Base-by-base conservation (phyloP, 371 early-diverging fungal species). In the Syncephalastrum monosporum region DNA sequence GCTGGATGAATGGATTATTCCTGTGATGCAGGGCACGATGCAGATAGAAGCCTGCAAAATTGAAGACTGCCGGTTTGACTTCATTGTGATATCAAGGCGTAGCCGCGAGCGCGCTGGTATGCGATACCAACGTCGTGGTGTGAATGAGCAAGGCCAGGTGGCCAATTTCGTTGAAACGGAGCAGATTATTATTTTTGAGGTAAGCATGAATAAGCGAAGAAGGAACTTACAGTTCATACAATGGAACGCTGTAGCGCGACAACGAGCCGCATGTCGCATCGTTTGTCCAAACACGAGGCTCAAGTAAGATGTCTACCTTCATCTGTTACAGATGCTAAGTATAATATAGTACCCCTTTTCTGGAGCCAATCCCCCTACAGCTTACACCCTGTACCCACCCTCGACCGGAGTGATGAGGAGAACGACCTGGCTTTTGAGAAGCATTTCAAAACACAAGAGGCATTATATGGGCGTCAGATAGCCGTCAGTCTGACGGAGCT, bases 401-500 rank as follows among this genome's bases (percentile, higher is more conserved):
- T 89, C 33, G 85, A 89, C 41, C 69, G 86, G 27, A 60, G 69
- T 0, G 79, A 82, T 17, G 68, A 76, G 19, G 86, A 86, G 60
- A 87, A 85, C 50, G 46, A 53, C 43, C 45, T 42, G 0, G 80
- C 79, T 0, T 71, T 82, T 52, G 52, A 65, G 42, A 78, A 79
- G 53, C 98, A 97, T 63, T 87, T 96, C 64, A 63, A 71, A 12
- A 72, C 77, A 13, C 84, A 89, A 72, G 68, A 83, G 23, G 53
- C 62, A 13, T 58, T 65, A 6, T 97, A 98, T 60, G 91, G 90
- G 15, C 74, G 79, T 41, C 88, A 88, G 47, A 81, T 94, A 6
- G 84, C 88, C 14, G 90, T 98, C 48, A 98, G 92, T 71, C 75
- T 98, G 38, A 89, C 82, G 3, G 81, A 81, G 47, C 47, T 79